These are phyloP conservation scores for Paracoccidioides lutzii DNA, from an alignment of 2,329 filamentous ascomycete genomes.

Conservation along the genomic window DNA sequence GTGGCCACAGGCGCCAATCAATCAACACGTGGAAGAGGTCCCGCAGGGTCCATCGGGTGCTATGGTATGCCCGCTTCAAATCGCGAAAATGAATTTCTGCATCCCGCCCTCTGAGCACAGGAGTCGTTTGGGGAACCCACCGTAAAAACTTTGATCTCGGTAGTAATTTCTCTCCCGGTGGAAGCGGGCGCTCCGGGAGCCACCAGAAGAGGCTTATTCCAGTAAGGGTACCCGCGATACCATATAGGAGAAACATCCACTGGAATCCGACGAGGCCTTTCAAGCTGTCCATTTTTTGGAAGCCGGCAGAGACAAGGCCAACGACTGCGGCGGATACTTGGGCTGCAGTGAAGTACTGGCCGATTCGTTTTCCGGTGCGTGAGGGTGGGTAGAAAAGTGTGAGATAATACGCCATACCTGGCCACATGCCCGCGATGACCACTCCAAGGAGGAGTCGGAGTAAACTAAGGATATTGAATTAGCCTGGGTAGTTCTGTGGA, in stretches of 20 bases:
- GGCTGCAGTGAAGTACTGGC: slow-evolving; percentile 76
- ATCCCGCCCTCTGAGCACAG: slow-evolving; percentile 64
- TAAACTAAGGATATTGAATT: slow-evolving; percentile 36
- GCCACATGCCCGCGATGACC: slow-evolving; percentile 90
- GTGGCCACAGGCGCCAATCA: slow-evolving; percentile 80
- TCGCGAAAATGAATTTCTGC: slow-evolving; percentile 73
- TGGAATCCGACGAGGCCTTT: slow-evolving; percentile 56
- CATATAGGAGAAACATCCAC: slow-evolving; percentile 78
- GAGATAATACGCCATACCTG: slow-evolving; percentile 85
- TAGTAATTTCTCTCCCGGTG: slow-evolving; percentile 39
- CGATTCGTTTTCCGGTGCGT: slow-evolving; percentile 74
- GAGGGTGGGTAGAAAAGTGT: slow-evolving; percentile 86
- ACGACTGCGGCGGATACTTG: slow-evolving; percentile 84
- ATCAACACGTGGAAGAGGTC: slow-evolving; percentile 60
- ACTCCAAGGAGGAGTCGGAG: slow-evolving; percentile 72
- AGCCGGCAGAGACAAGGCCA: slow-evolving; percentile 77
- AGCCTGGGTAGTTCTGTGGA: background rate
- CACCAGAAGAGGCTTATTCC: slow-evolving; percentile 72
- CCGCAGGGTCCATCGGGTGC: slow-evolving; percentile 55
- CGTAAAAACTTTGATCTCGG: slow-evolving; percentile 33
- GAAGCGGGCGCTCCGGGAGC: slow-evolving; percentile 70
- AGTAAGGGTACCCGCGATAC: slow-evolving; percentile 58
- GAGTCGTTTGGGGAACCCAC: slow-evolving; percentile 56
- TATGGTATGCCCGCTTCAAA: slow-evolving; percentile 65
- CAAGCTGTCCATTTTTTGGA: slow-evolving; percentile 76